phyloP scores from a whole-genome alignment of 2,329 filamentous ascomycete species.

The Aspergillus puulaauensis region DNA sequence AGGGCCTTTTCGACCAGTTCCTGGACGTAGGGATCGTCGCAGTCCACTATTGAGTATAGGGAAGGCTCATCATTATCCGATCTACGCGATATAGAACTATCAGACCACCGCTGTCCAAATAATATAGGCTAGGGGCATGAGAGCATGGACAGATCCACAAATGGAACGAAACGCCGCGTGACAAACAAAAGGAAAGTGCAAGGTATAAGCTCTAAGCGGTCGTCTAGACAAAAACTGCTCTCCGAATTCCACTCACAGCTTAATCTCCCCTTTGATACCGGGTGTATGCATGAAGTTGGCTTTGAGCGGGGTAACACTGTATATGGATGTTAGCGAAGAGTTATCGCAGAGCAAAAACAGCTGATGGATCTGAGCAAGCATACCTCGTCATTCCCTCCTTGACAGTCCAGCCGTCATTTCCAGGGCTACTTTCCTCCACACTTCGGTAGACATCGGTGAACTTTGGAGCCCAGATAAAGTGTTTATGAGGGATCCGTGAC shows the following conservation, averaged over 20 bases:
- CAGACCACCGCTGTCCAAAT: conserved; percentile 24
- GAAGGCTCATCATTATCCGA: conserved; percentile 37
- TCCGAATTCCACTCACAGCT: conserved; percentile 67
- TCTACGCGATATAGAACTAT: conserved; percentile 37
- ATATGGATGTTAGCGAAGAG: conserved; percentile 7
- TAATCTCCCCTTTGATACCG: conserved; percentile 69
- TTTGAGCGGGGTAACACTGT: conserved; percentile 81
- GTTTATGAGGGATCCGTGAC: conserved; percentile 68
- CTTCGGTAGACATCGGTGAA: conserved; percentile 85
- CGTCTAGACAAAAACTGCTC: conserved; percentile 19
- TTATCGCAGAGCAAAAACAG: not conserved
- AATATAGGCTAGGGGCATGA: conserved; percentile 13
- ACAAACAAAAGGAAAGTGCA: conserved; percentile 23
- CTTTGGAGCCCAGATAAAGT: conserved; percentile 92
- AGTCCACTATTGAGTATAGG: conserved; percentile 74
- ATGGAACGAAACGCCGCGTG: conserved; percentile 27
- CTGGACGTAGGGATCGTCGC: conserved; percentile 87
- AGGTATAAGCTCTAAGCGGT: conserved; percentile 26
- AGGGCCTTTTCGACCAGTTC: conserved; percentile 78
- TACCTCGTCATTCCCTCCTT: conserved; percentile 84
- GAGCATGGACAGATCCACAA: not conserved
- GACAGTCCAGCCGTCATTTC: conserved; percentile 92
- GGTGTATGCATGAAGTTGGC: conserved; percentile 86
- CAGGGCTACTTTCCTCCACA: conserved; percentile 74
- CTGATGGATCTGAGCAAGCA: conserved; percentile 5